Percentiles rank a stretch among this genome's conserved stretches.
Evolutionary conservation across 371 early-diverging fungal genomes (phyloP).

Genomic region (Mortierella sp.): DNA sequence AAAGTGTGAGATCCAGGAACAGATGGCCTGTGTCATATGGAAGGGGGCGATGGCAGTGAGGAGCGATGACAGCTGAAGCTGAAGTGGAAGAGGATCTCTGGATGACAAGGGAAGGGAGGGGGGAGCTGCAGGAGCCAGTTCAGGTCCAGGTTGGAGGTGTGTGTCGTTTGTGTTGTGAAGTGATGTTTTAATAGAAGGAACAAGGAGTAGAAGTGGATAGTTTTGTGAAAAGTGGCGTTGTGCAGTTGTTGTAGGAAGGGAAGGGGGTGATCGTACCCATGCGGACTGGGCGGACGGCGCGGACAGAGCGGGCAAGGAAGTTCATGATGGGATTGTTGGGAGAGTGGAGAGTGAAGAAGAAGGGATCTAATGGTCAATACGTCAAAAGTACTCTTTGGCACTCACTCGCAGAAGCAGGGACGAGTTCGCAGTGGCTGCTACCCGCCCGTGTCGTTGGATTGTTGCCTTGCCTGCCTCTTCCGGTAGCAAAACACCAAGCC

Average conservation of each 20-base stretch:
- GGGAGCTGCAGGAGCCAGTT: neutral
- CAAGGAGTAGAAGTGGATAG: neutral
- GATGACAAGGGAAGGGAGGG: neutral
- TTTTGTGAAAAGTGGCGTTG: neutral
- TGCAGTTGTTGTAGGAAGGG: neutral
- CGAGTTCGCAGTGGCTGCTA: too few relatives aligned
- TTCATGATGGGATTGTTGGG: constrained; percentile 41
- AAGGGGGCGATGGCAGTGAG: neutral
- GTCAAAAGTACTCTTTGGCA: too few relatives aligned
- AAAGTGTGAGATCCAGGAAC: neutral
- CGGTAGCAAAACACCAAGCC: constrained; percentile 13
- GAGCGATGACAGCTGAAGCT: neutral
- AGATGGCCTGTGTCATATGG: neutral
- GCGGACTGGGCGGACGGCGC: constrained; percentile 55
- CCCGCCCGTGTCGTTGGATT: too few relatives aligned
- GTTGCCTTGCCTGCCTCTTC: constrained; percentile 1
- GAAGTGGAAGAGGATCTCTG: neutral
- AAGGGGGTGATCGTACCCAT: constrained; percentile 37
- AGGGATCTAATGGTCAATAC: too few relatives aligned
- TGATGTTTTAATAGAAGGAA: too few relatives aligned
- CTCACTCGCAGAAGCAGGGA: too few relatives aligned
- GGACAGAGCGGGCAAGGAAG: constrained; percentile 53
- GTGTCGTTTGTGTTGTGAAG: too few relatives aligned
- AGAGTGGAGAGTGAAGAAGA: constrained; percentile 28
- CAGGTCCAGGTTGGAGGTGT: neutral